These are phyloP conservation scores for Leccinum subgranulosum DNA, from an alignment of 768 basidiomycete genomes.

Conservation along the genomic window DNA sequence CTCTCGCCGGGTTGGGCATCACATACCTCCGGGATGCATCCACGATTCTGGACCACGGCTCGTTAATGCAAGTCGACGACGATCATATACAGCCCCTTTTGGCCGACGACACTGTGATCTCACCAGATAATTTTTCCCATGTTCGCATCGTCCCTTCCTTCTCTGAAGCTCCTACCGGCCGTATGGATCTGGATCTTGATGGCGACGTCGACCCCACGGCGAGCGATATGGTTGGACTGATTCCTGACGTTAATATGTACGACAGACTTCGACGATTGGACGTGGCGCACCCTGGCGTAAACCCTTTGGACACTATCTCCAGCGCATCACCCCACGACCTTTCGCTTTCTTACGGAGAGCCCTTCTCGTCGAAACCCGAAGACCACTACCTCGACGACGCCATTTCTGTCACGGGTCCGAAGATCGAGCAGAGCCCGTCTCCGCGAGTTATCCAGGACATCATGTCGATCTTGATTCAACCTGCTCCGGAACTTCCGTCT, in stretches of 20 bases:
- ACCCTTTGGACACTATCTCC: conserved; percentile 39
- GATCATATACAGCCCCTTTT: not conserved
- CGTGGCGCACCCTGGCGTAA: conserved; percentile 28
- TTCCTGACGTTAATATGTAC: conserved; percentile 38
- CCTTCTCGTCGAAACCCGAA: not conserved
- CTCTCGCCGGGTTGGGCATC: conserved; percentile 30
- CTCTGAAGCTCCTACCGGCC: not conserved
- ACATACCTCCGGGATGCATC: conserved; percentile 6
- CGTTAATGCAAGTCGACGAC: conserved; percentile 5
- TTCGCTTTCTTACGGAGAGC: not conserved
- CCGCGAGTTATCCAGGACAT: conserved; percentile 31
- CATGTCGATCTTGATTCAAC: conserved; percentile 27
- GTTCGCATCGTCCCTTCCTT: not conserved
- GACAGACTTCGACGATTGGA: conserved; percentile 18
- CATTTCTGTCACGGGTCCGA: not conserved
- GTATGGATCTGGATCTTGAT: conserved; percentile 5
- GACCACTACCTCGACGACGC: not conserved
- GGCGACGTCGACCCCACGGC: conserved; percentile 8
- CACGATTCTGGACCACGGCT: not conserved
- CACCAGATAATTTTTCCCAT: not conserved
- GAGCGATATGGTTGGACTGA: conserved; percentile 20
- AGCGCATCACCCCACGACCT: not conserved
- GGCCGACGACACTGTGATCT: not conserved
- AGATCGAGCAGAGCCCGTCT: conserved; percentile 19
- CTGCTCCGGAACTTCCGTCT: conserved; percentile 12